Base-by-base conservation (phyloP, 2,329 filamentous ascomycete species). In the Capronia epimyces region DNA sequence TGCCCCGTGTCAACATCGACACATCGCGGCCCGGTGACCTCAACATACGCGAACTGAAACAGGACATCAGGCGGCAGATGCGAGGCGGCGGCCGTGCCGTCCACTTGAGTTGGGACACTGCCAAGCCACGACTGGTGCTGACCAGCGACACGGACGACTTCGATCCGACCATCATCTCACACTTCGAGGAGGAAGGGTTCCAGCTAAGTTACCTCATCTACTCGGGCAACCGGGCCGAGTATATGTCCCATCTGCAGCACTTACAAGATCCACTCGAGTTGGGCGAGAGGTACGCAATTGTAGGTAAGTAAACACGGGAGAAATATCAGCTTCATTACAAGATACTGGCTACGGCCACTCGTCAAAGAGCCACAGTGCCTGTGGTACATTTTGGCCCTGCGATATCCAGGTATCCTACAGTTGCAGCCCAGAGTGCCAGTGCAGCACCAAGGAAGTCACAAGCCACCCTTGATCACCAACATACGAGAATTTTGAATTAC, bases 101-200 rank as follows among this genome's bases (percentile, higher is more conserved):
- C 16, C 50, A 49, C 29, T 40, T 56, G 41, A 56, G 48, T 25
- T 60, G 58, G 58, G 46, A 54, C 36, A 55, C 49, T 13, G 43
- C 36, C 1, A 42, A 42, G 10, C 52, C 60, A 12, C 51, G 58
- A 10, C 37, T 62, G 2, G 58, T 62, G 9, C 37, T 62, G 40
- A 59, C 60, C 12, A 60, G 58, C 34, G 58, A 61, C 43, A 60
- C 60, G 3, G 57, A 60, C 24, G 67, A 70, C 20, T 83, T 83
- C 60, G 79, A 83, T 61, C 63, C 70, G 15, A 70, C 75, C 36
- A 76, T 73, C 0, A 64, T 79, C 49, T 69, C 73, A 39, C 72
- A 75, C 48, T 83, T 80, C 78, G 67, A 70, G 24, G 74, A 79
- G 32, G 81, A 84, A 63, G 81, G 81, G 1, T 84, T 83, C 61